phyloP scores from a whole-genome alignment of 305 asterid species.

The Fraxinus platypoda region DNA sequence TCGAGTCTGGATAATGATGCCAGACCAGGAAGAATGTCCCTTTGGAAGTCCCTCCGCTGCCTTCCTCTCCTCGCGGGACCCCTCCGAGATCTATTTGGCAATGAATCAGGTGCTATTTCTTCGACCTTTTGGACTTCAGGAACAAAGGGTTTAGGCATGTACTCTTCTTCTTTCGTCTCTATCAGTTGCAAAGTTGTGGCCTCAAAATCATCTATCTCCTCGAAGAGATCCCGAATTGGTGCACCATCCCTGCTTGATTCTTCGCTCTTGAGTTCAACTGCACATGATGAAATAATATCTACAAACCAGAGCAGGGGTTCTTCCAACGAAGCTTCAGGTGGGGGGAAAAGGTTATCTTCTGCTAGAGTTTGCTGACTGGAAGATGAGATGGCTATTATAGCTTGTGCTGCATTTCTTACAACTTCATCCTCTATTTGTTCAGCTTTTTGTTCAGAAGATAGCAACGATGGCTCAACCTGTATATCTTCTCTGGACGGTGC shows the following conservation, averaged over 20 bases:
- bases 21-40: conserved; percentile 89
- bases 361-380: conserved; percentile 28
- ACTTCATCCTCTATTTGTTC: conserved; percentile 45
- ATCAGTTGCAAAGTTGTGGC: conserved; percentile 61
- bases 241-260: conserved; percentile 24
- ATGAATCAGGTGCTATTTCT: conserved; percentile 33
- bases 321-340: conserved; percentile 39
- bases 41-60: conserved; percentile 84
- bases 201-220: conserved; percentile 79
- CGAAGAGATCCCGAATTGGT: conserved; percentile 23
- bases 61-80: conserved; percentile 89
- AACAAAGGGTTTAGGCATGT: conserved; percentile 69
- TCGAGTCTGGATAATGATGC: conserved; percentile 73
- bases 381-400: conserved; percentile 57
- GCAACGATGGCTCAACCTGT: conserved; percentile 27
- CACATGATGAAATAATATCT: conserved; percentile 37
- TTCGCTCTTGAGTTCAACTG: conserved; percentile 32
- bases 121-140: conserved; percentile 49
- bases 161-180: conserved; percentile 69
- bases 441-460: conserved; percentile 25
- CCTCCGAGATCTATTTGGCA: conserved; percentile 53
- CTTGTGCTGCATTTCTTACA: conserved; percentile 62
- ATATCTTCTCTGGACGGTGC: conserved; percentile 25
- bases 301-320: conserved; percentile 66
- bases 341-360: conserved; percentile 17